phyloP scores from a whole-genome alignment of 106 monocot genomes.

The Chionographis japonica region DNA sequence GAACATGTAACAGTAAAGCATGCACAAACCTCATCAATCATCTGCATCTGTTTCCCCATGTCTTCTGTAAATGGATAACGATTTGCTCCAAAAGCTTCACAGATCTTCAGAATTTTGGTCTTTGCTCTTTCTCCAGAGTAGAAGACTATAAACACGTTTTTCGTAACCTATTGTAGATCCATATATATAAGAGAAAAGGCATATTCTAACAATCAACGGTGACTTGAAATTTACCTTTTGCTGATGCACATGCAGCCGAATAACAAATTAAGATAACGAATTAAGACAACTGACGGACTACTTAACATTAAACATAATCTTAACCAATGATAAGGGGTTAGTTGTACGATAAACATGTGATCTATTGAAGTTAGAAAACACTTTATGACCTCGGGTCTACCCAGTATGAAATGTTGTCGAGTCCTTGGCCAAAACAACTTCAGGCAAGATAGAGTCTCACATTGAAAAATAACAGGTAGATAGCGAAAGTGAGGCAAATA shows the following conservation, averaged over 20 bases:
- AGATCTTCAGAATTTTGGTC: constrained; percentile 92
- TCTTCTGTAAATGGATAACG: constrained; percentile 91
- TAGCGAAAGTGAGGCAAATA: no score
- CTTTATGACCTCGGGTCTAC: no score
- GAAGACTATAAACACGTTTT: constrained; percentile 95
- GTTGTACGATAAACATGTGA: no score
- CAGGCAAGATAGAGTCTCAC: no score
- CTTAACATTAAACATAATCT: no score
- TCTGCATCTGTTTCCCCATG: constrained; percentile 65
- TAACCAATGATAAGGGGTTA: no score
- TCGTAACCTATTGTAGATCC: constrained; percentile 47
- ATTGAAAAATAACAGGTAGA: no score
- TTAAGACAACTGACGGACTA: no score
- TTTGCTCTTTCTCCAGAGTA: constrained; percentile 98
- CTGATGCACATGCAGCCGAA: not conserved
- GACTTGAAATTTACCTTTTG: not conserved
- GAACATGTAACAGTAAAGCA: not conserved
- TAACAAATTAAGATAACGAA: no score
- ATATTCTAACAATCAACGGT: not conserved
- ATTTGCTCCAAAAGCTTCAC: constrained; percentile 98
- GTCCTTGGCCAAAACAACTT: no score
- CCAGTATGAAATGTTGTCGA: no score
- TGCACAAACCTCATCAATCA: constrained; percentile 67
- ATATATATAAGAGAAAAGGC: not conserved
- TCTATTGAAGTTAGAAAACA: no score